These are phyloP conservation scores for Fraxinus sp. DNA, from an alignment of 305 asterid species.

Conservation along the genomic window DNA sequence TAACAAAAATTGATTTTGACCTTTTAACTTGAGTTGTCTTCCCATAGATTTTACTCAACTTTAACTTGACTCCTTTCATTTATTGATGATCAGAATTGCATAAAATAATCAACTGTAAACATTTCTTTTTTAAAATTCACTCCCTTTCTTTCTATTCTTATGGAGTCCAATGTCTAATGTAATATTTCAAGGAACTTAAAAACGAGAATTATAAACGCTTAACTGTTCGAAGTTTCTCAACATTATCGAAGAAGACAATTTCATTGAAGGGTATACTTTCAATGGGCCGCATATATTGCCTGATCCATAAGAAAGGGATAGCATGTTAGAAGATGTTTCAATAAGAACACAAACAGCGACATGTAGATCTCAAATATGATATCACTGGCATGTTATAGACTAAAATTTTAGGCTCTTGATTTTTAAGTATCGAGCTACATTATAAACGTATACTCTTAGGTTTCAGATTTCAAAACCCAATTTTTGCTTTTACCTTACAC, in stretches of 20 bases:
- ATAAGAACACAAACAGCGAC: slow-evolving; percentile 1
- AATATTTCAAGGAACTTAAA: neutral
- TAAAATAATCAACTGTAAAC: neutral
- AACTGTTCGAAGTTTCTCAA: slow-evolving; percentile 77
- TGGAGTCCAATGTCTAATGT: neutral
- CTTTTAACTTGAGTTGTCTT: neutral
- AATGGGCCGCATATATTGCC: slow-evolving; percentile 66
- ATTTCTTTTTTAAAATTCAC: neutral
- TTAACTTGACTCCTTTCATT: neutral
- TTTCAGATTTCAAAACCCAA: neutral
- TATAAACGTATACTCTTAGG: neutral
- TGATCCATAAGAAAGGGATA: slow-evolving; percentile 38
- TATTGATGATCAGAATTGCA: neutral
- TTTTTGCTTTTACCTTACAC: neutral
- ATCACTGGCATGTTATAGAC: neutral
- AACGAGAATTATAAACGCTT: slow-evolving; percentile 26
- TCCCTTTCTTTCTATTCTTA: neutral
- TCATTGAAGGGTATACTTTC: slow-evolving; percentile 63
- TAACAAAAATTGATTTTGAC: neutral
- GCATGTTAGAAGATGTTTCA: slow-evolving; percentile 10
- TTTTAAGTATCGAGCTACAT: slow-evolving; percentile 1
- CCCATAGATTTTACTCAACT: neutral
- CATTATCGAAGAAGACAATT: slow-evolving; percentile 66
- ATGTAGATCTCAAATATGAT: neutral
- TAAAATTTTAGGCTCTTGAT: neutral